A percentile compares a stretch with the other conserved stretches of the same genome.
phyloP scores from a whole-genome alignment of 495 filamentous ascomycete genomes.

The Elasticomyces elasticus region DNA sequence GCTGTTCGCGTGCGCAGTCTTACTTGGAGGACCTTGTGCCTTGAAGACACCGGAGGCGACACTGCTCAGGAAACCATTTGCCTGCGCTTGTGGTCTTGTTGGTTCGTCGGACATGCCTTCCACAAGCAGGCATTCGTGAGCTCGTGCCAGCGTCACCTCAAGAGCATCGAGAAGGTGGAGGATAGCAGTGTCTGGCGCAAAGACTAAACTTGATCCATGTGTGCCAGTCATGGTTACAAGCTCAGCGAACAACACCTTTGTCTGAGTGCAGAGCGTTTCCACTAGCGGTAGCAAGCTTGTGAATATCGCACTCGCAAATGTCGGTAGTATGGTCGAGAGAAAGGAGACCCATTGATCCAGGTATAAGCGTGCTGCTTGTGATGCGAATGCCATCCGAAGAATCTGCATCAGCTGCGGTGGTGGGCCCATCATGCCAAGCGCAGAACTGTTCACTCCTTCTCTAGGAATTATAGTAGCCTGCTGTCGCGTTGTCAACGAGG shows the following conservation, averaged over 20 bases:
- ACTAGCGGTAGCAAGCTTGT: slow-evolving; percentile 84
- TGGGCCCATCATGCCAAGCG: slow-evolving; percentile 32
- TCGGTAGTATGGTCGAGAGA: slow-evolving; percentile 70
- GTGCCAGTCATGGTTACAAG: slow-evolving; percentile 49
- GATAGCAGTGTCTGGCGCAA: slow-evolving; percentile 54
- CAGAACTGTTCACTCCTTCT: not conserved
- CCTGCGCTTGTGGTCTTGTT: slow-evolving; percentile 70
- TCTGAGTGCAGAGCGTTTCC: slow-evolving; percentile 72
- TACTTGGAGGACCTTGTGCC: slow-evolving; percentile 61
- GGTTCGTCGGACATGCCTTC: slow-evolving; percentile 58
- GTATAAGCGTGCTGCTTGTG: slow-evolving; percentile 59
- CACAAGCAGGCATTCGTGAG: slow-evolving; percentile 69
- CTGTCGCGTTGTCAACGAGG: not conserved
- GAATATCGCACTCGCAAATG: slow-evolving; percentile 75
- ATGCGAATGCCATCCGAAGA: slow-evolving; percentile 70
- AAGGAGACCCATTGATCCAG: slow-evolving; percentile 87
- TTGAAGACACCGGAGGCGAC: slow-evolving; percentile 92
- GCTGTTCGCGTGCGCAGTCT: slow-evolving; percentile 79
- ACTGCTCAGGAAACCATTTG: slow-evolving; percentile 88
- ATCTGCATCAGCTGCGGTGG: slow-evolving; percentile 70
- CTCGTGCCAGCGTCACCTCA: slow-evolving; percentile 78
- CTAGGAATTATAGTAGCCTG: not conserved
- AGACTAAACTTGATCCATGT: slow-evolving; percentile 17
- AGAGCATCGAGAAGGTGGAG: slow-evolving; percentile 78
- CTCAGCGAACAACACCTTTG: slow-evolving; percentile 55